These are phyloP conservation scores for Fusarium pseudonygamai DNA, from an alignment of 2,329 filamentous ascomycete species.

Conservation along the genomic window DNA sequence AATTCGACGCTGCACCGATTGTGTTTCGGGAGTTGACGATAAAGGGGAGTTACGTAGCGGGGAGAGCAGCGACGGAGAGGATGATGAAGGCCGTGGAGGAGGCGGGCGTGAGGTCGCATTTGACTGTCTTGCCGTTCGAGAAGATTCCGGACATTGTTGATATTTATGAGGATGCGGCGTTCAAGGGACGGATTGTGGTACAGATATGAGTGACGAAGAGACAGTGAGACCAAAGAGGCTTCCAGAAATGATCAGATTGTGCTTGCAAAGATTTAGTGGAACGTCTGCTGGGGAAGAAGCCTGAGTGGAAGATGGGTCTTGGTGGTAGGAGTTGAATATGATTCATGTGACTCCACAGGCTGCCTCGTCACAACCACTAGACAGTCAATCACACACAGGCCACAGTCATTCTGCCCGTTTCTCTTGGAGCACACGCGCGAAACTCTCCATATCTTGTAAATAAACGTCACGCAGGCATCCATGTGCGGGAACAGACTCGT, in stretches of 20 bases:
- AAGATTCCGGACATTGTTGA: constrained; percentile 1
- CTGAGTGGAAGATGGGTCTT: background rate
- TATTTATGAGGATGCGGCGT: constrained; percentile 5
- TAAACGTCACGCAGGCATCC: background rate
- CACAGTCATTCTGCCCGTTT: fast-evolving
- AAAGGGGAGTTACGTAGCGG: background rate
- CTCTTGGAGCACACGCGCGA: fast-evolving
- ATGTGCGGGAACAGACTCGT: background rate
- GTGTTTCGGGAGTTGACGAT: constrained; percentile 11
- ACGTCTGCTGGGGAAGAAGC: fast-evolving
- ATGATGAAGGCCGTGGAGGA: constrained; percentile 8
- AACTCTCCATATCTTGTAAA: fast-evolving
- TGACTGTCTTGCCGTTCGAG: background rate
- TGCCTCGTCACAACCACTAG: background rate
- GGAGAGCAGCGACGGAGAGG: background rate
- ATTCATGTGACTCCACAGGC: fast-evolving
- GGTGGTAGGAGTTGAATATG: background rate
- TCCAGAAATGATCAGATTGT: fast-evolving
- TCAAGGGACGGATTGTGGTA: constrained; percentile 7
- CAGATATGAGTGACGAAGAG: background rate
- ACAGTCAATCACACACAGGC: fast-evolving
- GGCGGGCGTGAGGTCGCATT: constrained; percentile 6
- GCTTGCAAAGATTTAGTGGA: no score
- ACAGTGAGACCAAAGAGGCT: background rate
- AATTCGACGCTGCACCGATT: constrained; percentile 5